phyloP scores from a whole-genome alignment of 2,329 filamentous ascomycete species.

The Nothophaeocryptopus gaeumannii region DNA sequence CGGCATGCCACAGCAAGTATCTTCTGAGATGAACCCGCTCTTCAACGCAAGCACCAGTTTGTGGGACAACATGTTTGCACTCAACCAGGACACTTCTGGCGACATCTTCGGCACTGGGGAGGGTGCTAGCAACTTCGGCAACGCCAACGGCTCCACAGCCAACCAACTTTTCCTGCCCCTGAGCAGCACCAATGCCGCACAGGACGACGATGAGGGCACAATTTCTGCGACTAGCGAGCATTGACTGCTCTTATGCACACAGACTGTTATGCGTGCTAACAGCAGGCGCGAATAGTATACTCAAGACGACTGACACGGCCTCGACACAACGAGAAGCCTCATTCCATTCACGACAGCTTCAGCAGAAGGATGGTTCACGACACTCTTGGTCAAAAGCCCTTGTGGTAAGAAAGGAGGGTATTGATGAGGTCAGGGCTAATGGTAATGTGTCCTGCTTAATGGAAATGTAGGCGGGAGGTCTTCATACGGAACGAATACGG shows the following conservation, averaged over 20 bases:
- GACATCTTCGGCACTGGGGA: conserved; percentile 13
- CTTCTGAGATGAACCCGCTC: conserved; percentile 4
- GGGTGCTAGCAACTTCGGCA: conserved; percentile 8
- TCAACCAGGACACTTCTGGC: not conserved
- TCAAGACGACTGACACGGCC: no score
- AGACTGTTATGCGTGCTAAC: no score
- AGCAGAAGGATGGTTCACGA: no score
- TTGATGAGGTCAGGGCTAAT: no score
- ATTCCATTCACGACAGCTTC: no score
- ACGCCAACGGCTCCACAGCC: conserved; percentile 11
- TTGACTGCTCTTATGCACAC: conserved; percentile 4
- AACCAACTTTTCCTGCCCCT: conserved; percentile 31
- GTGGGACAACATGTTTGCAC: conserved; percentile 15
- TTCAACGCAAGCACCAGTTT: conserved; percentile 9
- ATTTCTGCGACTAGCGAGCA: conserved; percentile 31
- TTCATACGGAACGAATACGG: no score
- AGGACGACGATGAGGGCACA: conserved; percentile 33
- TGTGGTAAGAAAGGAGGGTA: no score
- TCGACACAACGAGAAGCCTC: no score
- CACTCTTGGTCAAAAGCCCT: no score
- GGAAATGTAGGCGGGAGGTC: no score
- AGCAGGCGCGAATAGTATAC: no score
- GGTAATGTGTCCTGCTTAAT: no score
- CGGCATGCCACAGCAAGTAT: not conserved
- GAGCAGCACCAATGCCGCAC: conserved; percentile 19